Evolutionary conservation across 2,329 filamentous ascomycete genomes (phyloP).

Genomic region (Fusarium pseudonygamai): DNA sequence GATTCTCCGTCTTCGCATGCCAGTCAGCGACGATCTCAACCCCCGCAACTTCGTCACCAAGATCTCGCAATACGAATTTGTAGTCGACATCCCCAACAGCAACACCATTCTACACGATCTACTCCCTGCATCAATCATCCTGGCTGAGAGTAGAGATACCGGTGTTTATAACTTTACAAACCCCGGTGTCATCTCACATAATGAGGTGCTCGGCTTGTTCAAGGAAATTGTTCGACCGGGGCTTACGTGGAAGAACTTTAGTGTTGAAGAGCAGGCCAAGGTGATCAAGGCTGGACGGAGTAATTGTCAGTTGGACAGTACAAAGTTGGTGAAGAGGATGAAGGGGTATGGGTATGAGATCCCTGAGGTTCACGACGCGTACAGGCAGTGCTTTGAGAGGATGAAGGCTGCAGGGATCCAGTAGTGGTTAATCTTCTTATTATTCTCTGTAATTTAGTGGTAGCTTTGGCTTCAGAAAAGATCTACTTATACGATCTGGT

Average conservation of each 20-base stretch:
- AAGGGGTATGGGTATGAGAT: constrained; percentile 66
- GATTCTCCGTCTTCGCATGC: constrained; percentile 74
- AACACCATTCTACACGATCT: constrained; percentile 73
- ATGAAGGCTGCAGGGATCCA: not conserved
- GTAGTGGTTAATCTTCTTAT: not conserved
- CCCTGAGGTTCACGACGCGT: constrained; percentile 70
- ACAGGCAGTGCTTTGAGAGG: constrained; percentile 45
- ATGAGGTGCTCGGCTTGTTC: constrained; percentile 72
- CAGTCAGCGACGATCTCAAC: constrained; percentile 73
- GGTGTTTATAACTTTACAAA: constrained; percentile 78
- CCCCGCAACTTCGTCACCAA: constrained; percentile 75
- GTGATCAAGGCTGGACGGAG: constrained; percentile 72
- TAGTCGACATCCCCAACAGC: constrained; percentile 75
- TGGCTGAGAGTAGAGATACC: constrained; percentile 69
- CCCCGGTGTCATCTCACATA: constrained; percentile 76
- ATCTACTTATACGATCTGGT: not conserved
- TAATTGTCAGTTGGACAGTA: constrained; percentile 72
- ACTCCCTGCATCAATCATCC: constrained; percentile 66
- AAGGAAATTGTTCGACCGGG: constrained; percentile 69
- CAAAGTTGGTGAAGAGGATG: constrained; percentile 69
- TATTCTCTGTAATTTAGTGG: no score
- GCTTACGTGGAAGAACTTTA: constrained; percentile 73
- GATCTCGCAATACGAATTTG: constrained; percentile 70
- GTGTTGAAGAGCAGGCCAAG: constrained; percentile 71
- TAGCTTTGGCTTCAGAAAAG: no score